Evolutionary conservation across 768 basidiomycete genomes (phyloP), one percentile per base, ranked within the genome.

Genomic region (Calocybe gangraenosa): DNA sequence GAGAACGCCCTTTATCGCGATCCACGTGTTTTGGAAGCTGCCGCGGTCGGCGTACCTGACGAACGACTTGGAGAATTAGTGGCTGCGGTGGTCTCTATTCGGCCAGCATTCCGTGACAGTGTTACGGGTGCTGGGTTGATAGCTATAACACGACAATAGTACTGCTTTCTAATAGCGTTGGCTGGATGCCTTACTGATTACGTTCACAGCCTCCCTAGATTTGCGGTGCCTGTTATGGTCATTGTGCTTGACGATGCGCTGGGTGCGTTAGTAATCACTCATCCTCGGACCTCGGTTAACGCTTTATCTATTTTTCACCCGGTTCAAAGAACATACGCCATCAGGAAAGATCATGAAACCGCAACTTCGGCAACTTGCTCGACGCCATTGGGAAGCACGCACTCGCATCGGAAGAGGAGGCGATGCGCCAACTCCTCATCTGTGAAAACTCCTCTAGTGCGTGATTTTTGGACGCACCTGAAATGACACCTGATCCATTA

Each of bases 141-240:
- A 32, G 61, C 64, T 9, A 49, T 65, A 23, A 66, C 72, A 36
- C 66, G 69, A 55, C 60, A 62, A 52, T 66, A 68, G 78, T 79
- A 47, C n/a, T n/a, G 31, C 52, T 62, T 51, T 13, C 25, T 42
- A 28, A 37, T 7, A n/a, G 14, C 22, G 8, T 20, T 33, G 2
- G 4, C 11, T 17, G 31, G 4, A 14, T 32, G 20, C 15, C 10
- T 11, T 18, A 37, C 28, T 17, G 32, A n/a, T 18, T 10, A 5
- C 28, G 32, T 23, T 2, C 19, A 8, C 44, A 75, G 74, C 19
- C 69, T 76, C 44, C 74, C 74, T 42, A 65, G 66, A 40, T 81
- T 75, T 56, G 79, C 80, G n/a, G 74, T 81, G 11, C 81, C 81
- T 30, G 77, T 76, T 14, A 79, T 83, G 75, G 66, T 83, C 42